Evolutionary conservation across 1,284 basidiomycete species (phyloP).

Genomic region (Xerocomus amazonicus): DNA sequence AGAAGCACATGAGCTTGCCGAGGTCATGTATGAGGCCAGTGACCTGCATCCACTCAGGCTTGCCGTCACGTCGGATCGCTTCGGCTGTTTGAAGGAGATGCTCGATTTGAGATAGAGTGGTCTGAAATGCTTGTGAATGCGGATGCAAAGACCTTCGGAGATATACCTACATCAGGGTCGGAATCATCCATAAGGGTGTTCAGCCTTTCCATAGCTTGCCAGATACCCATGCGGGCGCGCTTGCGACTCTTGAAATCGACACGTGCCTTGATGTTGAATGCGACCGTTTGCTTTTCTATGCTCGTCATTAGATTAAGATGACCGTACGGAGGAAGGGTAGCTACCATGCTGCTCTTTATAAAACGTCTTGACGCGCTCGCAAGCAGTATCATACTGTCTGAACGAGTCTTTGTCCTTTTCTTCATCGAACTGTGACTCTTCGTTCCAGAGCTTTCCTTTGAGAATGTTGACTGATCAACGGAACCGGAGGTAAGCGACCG

Average conservation of each 20-base stretch:
- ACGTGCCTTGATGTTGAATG: constrained; percentile 75
- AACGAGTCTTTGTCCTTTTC: constrained; percentile 78
- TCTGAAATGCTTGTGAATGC: constrained; percentile 41
- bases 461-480: constrained; percentile 57
- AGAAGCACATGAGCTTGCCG: constrained; percentile 80
- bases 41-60: constrained; percentile 90
- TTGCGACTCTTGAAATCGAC: constrained; percentile 66
- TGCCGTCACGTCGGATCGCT: constrained; percentile 84
- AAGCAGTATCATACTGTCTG: constrained; percentile 73
- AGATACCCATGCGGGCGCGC: constrained; percentile 72
- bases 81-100: constrained; percentile 91
- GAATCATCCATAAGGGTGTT: constrained; percentile 87
- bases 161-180: constrained; percentile 70
- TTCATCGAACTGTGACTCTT: constrained; percentile 62
- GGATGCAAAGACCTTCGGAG: neutral
- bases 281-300: constrained; percentile 83
- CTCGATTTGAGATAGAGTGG: constrained; percentile 80
- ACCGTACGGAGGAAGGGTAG: neutral
- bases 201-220: constrained; percentile 90
- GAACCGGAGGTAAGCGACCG: neutral
- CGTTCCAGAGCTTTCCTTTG: constrained; percentile 60
- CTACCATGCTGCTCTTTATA: constrained; percentile 85
- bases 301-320: constrained; percentile 4
- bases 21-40: constrained; percentile 87
- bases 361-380: constrained; percentile 83